Conservation (phyloP, 768 basidiomycete species). For the Nevesoporus exiguus region DNA sequence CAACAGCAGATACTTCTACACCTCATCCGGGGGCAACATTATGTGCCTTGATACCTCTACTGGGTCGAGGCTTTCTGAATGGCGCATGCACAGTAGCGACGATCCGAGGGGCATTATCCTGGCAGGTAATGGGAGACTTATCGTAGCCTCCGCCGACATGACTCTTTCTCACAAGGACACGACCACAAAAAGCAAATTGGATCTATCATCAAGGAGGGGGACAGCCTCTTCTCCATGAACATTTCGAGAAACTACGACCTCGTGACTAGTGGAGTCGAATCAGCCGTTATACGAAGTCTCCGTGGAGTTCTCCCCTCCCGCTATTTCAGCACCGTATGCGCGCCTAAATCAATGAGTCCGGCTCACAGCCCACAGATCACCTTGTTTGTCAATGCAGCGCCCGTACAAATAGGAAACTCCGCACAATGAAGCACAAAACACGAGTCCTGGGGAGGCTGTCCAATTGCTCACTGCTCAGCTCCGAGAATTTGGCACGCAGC, state of each 20-base stretch:
- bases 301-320: not conserved
- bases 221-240: not conserved
- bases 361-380: too few relatives aligned
- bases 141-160: not conserved
- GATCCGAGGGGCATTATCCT: not conserved
- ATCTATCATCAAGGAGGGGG: slow-evolving; percentile 2
- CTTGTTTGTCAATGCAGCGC: not conserved
- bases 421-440: not conserved
- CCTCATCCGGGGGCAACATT: slow-evolving; percentile 1
- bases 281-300: not conserved
- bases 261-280: not conserved
- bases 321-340: not conserved
- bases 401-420: not conserved
- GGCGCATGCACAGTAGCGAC: not conserved
- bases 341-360: not conserved
- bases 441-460: not conserved
- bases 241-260: slow-evolving; percentile 8
- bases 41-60: not conserved
- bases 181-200: slow-evolving; percentile 4
- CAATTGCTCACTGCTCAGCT: not conserved
- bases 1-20: slow-evolving; percentile 4
- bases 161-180: slow-evolving; percentile 13
- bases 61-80: not conserved
- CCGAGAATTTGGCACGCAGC: not conserved
- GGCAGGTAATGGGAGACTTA: slow-evolving; percentile 7